Evolutionary conservation across 176 grass and related monocot genomes (phyloP).

Genomic region (Neostapfia colusana): DNA sequence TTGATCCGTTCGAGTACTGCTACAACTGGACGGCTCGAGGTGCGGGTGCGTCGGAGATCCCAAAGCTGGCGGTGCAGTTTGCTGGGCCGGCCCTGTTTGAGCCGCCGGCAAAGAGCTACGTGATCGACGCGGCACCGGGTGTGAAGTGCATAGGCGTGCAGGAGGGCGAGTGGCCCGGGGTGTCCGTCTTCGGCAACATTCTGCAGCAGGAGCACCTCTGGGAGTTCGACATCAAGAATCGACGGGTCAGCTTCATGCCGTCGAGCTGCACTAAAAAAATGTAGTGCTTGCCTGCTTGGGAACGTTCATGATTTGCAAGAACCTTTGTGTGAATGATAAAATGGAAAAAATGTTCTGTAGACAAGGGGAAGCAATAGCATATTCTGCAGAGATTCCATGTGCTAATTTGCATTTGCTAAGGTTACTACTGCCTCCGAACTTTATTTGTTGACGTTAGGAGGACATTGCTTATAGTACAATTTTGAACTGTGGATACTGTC

Average conservation of each 20-base stretch:
- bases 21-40: constrained; percentile 74
- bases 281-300: too few relatives aligned
- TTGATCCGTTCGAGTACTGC: constrained; percentile 83
- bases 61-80: constrained; percentile 64
- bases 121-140: constrained; percentile 67
- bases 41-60: constrained; percentile 14
- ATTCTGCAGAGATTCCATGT: too few relatives aligned
- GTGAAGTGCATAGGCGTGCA: constrained; percentile 80
- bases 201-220: constrained; percentile 92
- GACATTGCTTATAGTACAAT: too few relatives aligned
- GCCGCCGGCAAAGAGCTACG: constrained; percentile 87
- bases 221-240: constrained; percentile 80
- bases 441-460: too few relatives aligned
- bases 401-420: too few relatives aligned
- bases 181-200: constrained; percentile 79
- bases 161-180: constrained; percentile 58
- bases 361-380: too few relatives aligned
- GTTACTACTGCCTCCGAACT: too few relatives aligned
- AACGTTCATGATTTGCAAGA: too few relatives aligned
- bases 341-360: too few relatives aligned
- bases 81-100: constrained; percentile 45
- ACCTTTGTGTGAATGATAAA: too few relatives aligned
- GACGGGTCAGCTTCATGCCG: constrained; percentile 57
- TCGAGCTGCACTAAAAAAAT: constrained; percentile 38
- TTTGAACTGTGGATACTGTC: too few relatives aligned